A percentile compares a stretch with the other conserved stretches of the same genome.
These are phyloP conservation scores for Pyricularia sp. DNA, from an alignment of 2,329 filamentous ascomycete genomes.

Conservation along the genomic window DNA sequence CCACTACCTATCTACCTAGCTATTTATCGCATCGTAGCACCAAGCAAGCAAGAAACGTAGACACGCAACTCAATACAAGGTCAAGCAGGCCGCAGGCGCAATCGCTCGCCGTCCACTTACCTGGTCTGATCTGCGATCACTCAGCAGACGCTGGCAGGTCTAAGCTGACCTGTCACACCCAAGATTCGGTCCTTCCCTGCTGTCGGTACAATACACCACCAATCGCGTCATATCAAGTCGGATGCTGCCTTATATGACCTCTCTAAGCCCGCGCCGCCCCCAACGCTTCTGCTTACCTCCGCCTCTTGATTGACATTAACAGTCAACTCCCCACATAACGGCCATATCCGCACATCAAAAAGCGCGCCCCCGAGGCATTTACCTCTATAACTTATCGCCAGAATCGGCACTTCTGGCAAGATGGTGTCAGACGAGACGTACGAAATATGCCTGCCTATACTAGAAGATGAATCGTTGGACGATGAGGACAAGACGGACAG, in stretches of 20 bases:
- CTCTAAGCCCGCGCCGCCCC: neutral
- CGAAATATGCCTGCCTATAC: slow-evolving; percentile 80
- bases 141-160: neutral
- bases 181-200: neutral
- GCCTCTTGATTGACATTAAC: neutral
- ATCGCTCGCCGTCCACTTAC: neutral
- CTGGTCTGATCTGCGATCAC: neutral
- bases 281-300: neutral
- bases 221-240: neutral
- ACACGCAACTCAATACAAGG: neutral
- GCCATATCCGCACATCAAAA: neutral
- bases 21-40: neutral
- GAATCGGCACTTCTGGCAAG: slow-evolving; percentile 15
- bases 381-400: neutral
- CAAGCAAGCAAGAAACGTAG: neutral
- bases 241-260: slow-evolving; percentile 5
- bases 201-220: neutral
- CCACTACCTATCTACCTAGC: neutral
- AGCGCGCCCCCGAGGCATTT: neutral
- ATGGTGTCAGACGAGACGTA: slow-evolving; percentile 94
- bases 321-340: neutral
- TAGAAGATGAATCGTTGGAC: slow-evolving; percentile 73
- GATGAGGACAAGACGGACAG: slow-evolving; percentile 95
- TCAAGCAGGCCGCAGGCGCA: neutral
- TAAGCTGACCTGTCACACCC: slow-evolving; percentile 1